Evolutionary conservation across 257 asterid genomes (phyloP).

Genomic region (Thymus mandschuricus): DNA sequence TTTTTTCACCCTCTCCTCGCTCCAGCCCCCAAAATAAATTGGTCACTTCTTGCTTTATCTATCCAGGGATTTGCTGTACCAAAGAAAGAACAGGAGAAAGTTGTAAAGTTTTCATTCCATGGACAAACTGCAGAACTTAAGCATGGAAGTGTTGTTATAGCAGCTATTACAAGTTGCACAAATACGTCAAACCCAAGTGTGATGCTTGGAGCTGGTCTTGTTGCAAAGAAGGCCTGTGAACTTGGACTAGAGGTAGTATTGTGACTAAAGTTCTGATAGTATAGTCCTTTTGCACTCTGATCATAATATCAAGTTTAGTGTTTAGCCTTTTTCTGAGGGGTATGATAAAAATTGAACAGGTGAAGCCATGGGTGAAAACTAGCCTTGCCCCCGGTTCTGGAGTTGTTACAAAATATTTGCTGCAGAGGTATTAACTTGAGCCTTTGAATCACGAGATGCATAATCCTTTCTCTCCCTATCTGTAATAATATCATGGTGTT

Average conservation of each 20-base stretch:
- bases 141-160: conserved; percentile 94
- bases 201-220: conserved; percentile 98
- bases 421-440: conserved; percentile 58
- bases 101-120: conserved; percentile 63
- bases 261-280: background rate
- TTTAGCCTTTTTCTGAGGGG: conserved; percentile 11
- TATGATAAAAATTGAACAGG: conserved; percentile 50
- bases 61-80: conserved; percentile 82
- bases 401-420: conserved; percentile 85
- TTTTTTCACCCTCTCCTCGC: too few species aligned
- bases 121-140: conserved; percentile 81
- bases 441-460: background rate
- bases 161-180: conserved; percentile 94
- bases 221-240: conserved; percentile 90
- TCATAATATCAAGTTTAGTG: background rate
- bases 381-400: conserved; percentile 99
- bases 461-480: conserved; percentile 7
- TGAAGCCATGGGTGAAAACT: conserved; percentile 94
- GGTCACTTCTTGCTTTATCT: conserved; percentile 8
- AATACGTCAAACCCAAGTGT: conserved; percentile 97
- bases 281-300: background rate
- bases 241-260: conserved; percentile 80
- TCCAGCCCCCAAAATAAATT: background rate
- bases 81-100: conserved; percentile 74
- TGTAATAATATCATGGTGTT: background rate